phyloP scores from a whole-genome alignment of 2,329 filamentous ascomycete species.

The Exophiala aquamarina region DNA sequence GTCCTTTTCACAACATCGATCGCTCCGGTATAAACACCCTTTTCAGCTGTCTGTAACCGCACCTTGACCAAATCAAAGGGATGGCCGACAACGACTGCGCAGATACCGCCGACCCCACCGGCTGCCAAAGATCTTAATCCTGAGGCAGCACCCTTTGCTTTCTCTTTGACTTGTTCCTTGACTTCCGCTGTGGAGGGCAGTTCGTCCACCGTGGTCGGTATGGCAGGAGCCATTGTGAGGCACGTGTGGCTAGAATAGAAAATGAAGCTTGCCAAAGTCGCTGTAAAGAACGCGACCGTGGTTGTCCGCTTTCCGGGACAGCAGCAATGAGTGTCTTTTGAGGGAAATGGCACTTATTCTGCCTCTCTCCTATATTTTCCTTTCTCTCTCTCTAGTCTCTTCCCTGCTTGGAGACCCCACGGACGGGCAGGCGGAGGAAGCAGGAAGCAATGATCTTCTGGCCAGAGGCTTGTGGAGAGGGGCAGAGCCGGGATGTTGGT shows the following conservation, averaged over 20 bases:
- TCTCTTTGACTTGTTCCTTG: constrained; percentile 53
- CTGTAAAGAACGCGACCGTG: neutral
- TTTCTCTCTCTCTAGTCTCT: neutral
- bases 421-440: constrained; percentile 12
- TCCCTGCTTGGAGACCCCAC: neutral
- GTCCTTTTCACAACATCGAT: constrained; percentile 90
- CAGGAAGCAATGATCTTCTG: constrained; percentile 8
- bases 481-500: constrained; percentile 1
- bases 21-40: constrained; percentile 84
- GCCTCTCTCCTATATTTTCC: neutral
- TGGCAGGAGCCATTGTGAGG: constrained; percentile 23
- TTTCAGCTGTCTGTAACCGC: constrained; percentile 91
- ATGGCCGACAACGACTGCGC: constrained; percentile 90
- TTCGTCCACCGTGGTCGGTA: constrained; percentile 28
- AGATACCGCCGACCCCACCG: constrained; percentile 89
- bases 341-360: neutral
- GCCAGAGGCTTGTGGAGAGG: constrained; percentile 13
- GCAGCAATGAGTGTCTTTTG: neutral
- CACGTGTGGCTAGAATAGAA: neutral
- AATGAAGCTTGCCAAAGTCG: neutral
- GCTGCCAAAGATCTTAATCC: constrained; percentile 79
- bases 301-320: neutral
- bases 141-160: constrained; percentile 54
- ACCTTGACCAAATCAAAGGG: constrained; percentile 99
- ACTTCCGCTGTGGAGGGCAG: constrained; percentile 46